phyloP scores from a whole-genome alignment of 495 filamentous ascomycete genomes.

The Lasiosphaeria ovina region DNA sequence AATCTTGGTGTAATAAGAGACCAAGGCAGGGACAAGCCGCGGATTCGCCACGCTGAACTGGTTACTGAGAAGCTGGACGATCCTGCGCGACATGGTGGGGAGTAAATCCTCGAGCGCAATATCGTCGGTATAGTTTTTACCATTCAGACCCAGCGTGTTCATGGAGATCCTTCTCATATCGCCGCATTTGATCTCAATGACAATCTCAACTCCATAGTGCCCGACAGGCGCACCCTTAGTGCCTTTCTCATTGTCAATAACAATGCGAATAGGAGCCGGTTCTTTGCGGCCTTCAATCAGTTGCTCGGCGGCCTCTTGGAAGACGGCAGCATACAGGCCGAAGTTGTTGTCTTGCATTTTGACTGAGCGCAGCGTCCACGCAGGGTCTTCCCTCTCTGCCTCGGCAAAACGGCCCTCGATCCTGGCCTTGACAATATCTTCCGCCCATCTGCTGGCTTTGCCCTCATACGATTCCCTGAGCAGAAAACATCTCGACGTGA shows the following conservation, averaged over 20 bases:
- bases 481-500: constrained; percentile 58
- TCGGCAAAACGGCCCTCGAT: constrained; percentile 83
- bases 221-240: constrained; percentile 58
- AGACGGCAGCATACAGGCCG: constrained; percentile 70
- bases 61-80: constrained; percentile 63
- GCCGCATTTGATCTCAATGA: constrained; percentile 50
- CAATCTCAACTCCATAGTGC: constrained; percentile 67
- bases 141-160: constrained; percentile 61
- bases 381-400: constrained; percentile 69
- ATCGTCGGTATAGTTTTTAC: constrained; percentile 62
- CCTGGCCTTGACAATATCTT: constrained; percentile 82
- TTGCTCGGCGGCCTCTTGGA: constrained; percentile 61
- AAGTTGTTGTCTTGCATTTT: constrained; percentile 58
- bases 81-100: constrained; percentile 53
- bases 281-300: constrained; percentile 55
- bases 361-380: constrained; percentile 74
- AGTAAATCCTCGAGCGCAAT: constrained; percentile 66
- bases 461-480: constrained; percentile 77
- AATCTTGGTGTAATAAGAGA: constrained; percentile 69
- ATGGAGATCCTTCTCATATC: constrained; percentile 47
- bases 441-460: constrained; percentile 69
- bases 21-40: constrained; percentile 58
- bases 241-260: constrained; percentile 59
- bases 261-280: constrained; percentile 58
- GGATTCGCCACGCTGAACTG: constrained; percentile 69